Base-by-base conservation (phyloP, 208 protist species). In the Angomonas deanei region DNA sequence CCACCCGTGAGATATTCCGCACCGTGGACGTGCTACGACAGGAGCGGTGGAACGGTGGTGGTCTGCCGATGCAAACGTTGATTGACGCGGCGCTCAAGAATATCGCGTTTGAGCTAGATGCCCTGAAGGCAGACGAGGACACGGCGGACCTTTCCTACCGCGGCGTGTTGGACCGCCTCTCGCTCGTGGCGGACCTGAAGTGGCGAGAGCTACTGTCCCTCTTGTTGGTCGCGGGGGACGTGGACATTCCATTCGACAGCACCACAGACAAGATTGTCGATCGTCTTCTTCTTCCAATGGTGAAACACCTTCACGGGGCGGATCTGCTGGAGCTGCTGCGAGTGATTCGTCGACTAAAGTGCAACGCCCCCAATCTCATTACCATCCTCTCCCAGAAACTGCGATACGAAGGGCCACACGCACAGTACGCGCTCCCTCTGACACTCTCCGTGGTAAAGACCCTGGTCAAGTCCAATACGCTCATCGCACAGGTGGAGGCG, bases 1-100 rank as follows among this genome's bases (percentile, higher is more conserved):
- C 82, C 0, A 92, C 86, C 13, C 68, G 86, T n/a, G 82, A 92
- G 57, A 39, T 93, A 23, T 93, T 80, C 68, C 86, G 86, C 58
- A 53, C 78, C 15, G 70, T 93, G 6, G 62, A 56, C 46, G 80
- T 93, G 47, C 68, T 89, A 48, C 71, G 75, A 59, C 49, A 58
- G 17, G 79, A 84, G 60, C 61, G 68, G 21, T 91, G 79, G 77
- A 63, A 61, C 33, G 81, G 72, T 0, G 68, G 84, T 54, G 65
- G 74, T 21, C 24, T 64, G 2, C 50, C 52, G 23, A 54, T 93
- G 62, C 78, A 82, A 61, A 71, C 78, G 19, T 73, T 93, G 38
- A 69, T 78, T 0, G 80, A 89, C 56, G 76, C 82, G 57, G 78
- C 80, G 15, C 56, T 93, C 30, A 83, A 86, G 50, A 90, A 93